Base-by-base conservation (phyloP, 306 rosid genomes). In the Argentina anserina region DNA sequence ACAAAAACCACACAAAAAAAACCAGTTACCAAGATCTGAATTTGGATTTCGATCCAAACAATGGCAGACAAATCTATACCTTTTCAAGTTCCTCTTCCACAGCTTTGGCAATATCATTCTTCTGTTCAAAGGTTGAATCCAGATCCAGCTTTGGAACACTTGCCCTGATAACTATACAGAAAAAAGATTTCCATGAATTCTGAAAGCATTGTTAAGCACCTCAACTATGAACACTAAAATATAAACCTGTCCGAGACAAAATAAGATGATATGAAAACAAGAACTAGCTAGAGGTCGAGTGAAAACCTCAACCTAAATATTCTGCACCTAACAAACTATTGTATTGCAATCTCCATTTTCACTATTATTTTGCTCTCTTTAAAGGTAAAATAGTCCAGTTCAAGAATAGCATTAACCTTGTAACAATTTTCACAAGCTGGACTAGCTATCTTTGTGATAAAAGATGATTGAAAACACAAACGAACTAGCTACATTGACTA, bases 121-220 rank as follows among this genome's bases (percentile, higher is more conserved):
- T 86, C 80, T 86, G 90, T 67, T 81, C 87, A 61, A 86, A 86
- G 50, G 85, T 81, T 58, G 87, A 80, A 75, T 85, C 87, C 25
- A 86, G 80, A 46, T 81, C 87, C 85, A 86, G 76, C 71, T 81
- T 86, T 15, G 90, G 87, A 60, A 86, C 90, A 67, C 90, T 78
- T 45, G 87, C 87, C 81, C 90, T 81, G 40, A 83, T 80, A 73
- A 86, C 90, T 86, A 76, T 69, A 65, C 26, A 23, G 20, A 66
- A 64, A 37, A 72, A 41, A 55, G 10, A 56, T 28, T 17, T 60
- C 31, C 11, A 46, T 76, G 63, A 65, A 47, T 71, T 17, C 62
- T 43, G 65, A 23, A 53, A 69, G 43, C 61, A 47, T 60, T 41
- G 42, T 61, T 31, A 31, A 47, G 62, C 17, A 17, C 5, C n/a